phyloP scores from a whole-genome alignment of 1,284 basidiomycete genomes.

The Rhodotorula sp. region DNA sequence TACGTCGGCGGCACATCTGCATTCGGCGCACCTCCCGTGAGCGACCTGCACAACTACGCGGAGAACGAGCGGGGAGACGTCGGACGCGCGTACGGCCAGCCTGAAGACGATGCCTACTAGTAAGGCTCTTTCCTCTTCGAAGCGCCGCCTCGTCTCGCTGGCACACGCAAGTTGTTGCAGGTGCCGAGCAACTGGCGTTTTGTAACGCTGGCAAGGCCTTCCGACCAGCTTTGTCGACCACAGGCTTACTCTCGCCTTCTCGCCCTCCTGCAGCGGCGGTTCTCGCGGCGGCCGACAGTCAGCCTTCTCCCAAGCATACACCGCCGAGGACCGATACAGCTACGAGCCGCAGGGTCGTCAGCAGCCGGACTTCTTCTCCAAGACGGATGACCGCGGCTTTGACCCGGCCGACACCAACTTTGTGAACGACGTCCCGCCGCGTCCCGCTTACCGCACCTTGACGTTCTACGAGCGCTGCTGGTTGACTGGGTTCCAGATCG shows the following conservation, averaged over 20 bases:
- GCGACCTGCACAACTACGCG: neutral
- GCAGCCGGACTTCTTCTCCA: neutral
- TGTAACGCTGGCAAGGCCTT: neutral
- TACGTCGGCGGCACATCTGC: conserved; percentile 14
- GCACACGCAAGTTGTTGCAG: neutral
- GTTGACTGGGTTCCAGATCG: conserved; percentile 32
- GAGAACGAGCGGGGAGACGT: conserved; percentile 10
- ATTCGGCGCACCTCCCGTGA: conserved; percentile 1
- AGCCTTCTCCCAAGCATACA: neutral
- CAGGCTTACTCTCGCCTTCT: neutral
- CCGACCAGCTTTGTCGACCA: too few relatives aligned
- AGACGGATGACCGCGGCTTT: conserved; percentile 6
- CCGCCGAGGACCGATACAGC: neutral
- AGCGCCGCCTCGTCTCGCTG: neutral
- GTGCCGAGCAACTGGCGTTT: neutral
- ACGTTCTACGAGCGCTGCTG: conserved; percentile 24
- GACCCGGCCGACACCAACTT: conserved; percentile 23
- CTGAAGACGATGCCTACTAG: conserved; percentile 20
- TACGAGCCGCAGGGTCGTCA: neutral
- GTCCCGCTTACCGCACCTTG: conserved; percentile 28
- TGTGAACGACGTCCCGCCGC: conserved; percentile 14
- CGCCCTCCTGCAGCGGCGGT: neutral
- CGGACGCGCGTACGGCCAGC: neutral
- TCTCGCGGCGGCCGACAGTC: neutral
- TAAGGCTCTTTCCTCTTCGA: neutral